Evolutionary conservation across 805 yeast genomes (phyloP).

Genomic region (Saccharomycopsis selenospora): DNA sequence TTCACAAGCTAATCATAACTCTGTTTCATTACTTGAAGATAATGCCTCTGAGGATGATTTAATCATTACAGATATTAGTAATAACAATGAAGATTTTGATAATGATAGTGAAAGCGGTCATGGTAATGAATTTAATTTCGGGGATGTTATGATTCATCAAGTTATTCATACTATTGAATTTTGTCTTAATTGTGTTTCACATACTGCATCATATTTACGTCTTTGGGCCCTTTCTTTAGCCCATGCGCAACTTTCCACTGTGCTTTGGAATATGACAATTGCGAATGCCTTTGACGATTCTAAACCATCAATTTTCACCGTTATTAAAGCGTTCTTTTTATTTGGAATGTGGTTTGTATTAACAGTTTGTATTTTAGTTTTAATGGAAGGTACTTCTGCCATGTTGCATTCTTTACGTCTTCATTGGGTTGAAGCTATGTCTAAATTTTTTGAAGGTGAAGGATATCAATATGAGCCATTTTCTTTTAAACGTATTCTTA

Average conservation of each 20-base stretch:
- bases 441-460: conserved; percentile 72
- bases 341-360: conserved; percentile 73
- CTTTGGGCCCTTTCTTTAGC: conserved; percentile 77
- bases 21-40: conserved; percentile 22
- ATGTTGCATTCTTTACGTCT: conserved; percentile 71
- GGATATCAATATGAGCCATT: conserved; percentile 65
- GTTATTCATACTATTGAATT: conserved; percentile 77
- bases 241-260: conserved; percentile 70
- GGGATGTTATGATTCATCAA: conserved; percentile 71
- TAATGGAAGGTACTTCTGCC: conserved; percentile 83
- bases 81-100: conserved; percentile 25
- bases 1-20: conserved; percentile 31
- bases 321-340: conserved; percentile 38
- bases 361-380: conserved; percentile 60
- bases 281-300: conserved; percentile 51
- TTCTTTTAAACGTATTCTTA: too few relatives aligned
- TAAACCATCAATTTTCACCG: conserved; percentile 41
- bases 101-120: conserved; percentile 41
- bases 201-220: conserved; percentile 71
- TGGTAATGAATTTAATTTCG: conserved; percentile 41
- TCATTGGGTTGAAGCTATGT: conserved; percentile 82
- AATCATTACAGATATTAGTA: conserved; percentile 22
- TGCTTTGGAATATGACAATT: conserved; percentile 71
- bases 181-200: conserved; percentile 72
- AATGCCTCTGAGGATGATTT: conserved; percentile 25